These are phyloP conservation scores for Paraconiothyrium sp. DNA, from an alignment of 2,329 filamentous ascomycete species.

Conservation along the genomic window DNA sequence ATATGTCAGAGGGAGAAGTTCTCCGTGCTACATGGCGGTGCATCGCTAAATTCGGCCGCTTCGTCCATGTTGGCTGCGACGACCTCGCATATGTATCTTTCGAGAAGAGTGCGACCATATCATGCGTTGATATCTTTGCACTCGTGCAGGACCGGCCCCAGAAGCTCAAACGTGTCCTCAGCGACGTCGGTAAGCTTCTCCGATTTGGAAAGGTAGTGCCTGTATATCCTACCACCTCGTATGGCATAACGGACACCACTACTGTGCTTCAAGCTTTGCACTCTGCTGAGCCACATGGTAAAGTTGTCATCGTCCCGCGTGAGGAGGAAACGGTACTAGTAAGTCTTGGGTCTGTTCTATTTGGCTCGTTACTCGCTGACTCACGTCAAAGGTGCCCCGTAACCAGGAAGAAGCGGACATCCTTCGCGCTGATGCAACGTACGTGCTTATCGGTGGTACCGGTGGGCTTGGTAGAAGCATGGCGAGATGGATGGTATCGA, in stretches of 20 bases:
- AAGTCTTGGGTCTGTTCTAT: conserved; percentile 10
- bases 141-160: conserved; percentile 27
- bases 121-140: conserved; percentile 26
- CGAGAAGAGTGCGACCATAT: conserved; percentile 23
- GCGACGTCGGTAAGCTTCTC: conserved; percentile 28
- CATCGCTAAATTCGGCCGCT: conserved; percentile 48
- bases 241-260: conserved; percentile 24
- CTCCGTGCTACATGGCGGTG: conserved; percentile 54
- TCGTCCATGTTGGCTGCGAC: conserved; percentile 20
- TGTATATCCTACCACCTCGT: conserved; percentile 17
- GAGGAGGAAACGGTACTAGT: conserved; percentile 33
- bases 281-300: conserved; percentile 20
- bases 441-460: conserved; percentile 39
- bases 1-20: conserved; percentile 28
- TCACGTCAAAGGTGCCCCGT: conserved; percentile 23
- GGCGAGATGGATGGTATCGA: conserved; percentile 34
- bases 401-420: conserved; percentile 1
- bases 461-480: conserved; percentile 42
- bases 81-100: conserved; percentile 18
- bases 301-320: conserved; percentile 28
- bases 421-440: conserved; percentile 30
- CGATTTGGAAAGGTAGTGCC: conserved; percentile 29
- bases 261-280: conserved; percentile 29
- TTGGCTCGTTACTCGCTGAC: neutral
- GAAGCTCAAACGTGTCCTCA: conserved; percentile 25